phyloP scores from a whole-genome alignment of 441 rosid species.

The Gossypium schwendimanii region DNA sequence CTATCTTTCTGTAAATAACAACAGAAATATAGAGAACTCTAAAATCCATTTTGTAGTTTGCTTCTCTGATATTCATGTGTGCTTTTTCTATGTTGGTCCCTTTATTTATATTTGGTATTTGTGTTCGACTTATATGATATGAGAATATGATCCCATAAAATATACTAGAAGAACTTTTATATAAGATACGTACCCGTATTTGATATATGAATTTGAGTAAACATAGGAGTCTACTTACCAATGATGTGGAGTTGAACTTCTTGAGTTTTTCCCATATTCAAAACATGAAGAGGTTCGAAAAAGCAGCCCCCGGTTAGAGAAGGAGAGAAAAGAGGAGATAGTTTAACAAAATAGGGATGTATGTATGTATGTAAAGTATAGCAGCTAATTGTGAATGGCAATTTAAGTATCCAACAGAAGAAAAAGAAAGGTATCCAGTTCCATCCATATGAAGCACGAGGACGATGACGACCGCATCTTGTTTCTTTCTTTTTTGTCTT shows the following conservation, averaged over 20 bases:
- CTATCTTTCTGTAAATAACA: neutral
- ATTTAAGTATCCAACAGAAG: neutral
- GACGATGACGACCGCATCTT: neutral
- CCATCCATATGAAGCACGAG: neutral
- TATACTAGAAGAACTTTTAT: too few relatives aligned
- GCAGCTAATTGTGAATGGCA: neutral
- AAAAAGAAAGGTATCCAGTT: neutral
- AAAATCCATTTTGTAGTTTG: too few relatives aligned
- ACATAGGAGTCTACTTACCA: constrained; percentile 6
- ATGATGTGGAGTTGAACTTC: constrained; percentile 10
- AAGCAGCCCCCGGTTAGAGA: too few relatives aligned
- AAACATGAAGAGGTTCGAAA: neutral
- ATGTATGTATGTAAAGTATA: neutral
- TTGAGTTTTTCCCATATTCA: constrained; percentile 6
- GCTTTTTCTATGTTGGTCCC: too few relatives aligned
- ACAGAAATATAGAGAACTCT: too few relatives aligned
- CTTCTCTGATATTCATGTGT: too few relatives aligned
- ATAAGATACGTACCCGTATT: neutral
- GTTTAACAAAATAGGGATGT: neutral
- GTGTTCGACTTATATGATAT: too few relatives aligned
- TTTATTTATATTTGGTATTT: too few relatives aligned
- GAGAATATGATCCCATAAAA: neutral
- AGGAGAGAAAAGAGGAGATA: neutral
- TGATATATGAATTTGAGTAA: neutral
- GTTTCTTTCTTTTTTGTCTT: neutral